Evolutionary conservation across 1,284 basidiomycete genomes (phyloP).

Genomic region (Ganoderma sp.): DNA sequence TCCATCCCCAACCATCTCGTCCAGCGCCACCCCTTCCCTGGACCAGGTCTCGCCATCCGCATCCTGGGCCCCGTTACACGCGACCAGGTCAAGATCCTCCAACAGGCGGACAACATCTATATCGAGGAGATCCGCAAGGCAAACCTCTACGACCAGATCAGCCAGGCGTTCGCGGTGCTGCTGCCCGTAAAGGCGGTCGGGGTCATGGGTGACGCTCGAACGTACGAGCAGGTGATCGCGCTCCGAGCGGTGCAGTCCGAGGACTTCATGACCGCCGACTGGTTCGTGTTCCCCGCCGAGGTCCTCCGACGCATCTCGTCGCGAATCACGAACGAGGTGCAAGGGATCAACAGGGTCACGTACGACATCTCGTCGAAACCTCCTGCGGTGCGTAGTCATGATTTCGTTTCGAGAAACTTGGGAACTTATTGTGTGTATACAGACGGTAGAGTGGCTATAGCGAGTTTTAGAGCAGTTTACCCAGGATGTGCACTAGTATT

Average conservation of each 20-base stretch:
- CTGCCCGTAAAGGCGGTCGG: conserved; percentile 98
- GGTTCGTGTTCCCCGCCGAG: conserved; percentile 95
- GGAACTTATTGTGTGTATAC: conserved; percentile 2
- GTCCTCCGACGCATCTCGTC: conserved; percentile 93
- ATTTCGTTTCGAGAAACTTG: background rate
- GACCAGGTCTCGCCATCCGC: conserved; percentile 98
- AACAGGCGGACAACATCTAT: conserved; percentile 95
- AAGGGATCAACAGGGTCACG: conserved; percentile 91
- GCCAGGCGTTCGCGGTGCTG: conserved; percentile 96
- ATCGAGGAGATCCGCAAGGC: conserved; percentile 97
- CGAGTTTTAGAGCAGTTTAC: background rate
- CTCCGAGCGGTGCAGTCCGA: conserved; percentile 91
- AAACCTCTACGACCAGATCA: conserved; percentile 91
- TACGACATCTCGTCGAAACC: conserved; percentile 99
- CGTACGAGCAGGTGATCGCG: conserved; percentile 96
- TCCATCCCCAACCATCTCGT: conserved; percentile 93
- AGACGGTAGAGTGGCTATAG: conserved; percentile 42
- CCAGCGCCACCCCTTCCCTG: conserved; percentile 98
- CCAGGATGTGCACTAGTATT: background rate
- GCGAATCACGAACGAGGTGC: conserved; percentile 97
- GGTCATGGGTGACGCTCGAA: conserved; percentile 96
- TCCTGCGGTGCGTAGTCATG: conserved; percentile 70
- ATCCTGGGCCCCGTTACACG: conserved; percentile 95
- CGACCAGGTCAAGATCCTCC: conserved; percentile 93
- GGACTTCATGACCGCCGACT: conserved; percentile 98